phyloP scores from a whole-genome alignment of 768 basidiomycete species.

The Naganishia antarctica region DNA sequence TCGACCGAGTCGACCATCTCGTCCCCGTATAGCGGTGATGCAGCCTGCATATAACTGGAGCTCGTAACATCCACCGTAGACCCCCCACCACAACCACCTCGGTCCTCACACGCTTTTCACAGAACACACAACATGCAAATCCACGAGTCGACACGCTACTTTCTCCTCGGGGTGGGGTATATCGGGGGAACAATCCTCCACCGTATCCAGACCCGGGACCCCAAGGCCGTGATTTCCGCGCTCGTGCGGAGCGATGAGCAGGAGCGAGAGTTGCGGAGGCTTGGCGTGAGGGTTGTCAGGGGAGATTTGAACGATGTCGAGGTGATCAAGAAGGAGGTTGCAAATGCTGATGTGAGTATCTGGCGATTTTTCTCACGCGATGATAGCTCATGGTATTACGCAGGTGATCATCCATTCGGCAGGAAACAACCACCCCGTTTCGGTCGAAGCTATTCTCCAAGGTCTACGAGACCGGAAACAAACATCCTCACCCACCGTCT shows the following conservation, averaged over 20 bases:
- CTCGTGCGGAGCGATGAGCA: background rate
- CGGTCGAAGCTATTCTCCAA: background rate
- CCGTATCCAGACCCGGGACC: background rate
- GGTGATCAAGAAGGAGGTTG: background rate
- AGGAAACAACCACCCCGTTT: background rate
- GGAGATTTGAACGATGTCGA: background rate
- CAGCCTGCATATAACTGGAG: too few species aligned
- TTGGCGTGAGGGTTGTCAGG: background rate
- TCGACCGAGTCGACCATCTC: too few species aligned
- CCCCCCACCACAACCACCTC: too few species aligned
- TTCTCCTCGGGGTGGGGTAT: background rate
- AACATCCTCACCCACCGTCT: background rate
- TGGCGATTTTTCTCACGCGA: background rate
- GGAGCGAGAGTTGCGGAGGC: background rate
- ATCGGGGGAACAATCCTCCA: background rate
- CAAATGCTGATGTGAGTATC: background rate
- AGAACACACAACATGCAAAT: too few species aligned
- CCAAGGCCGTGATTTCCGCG: background rate
- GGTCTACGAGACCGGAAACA: background rate
- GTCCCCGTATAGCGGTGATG: too few species aligned
- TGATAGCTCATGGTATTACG: background rate
- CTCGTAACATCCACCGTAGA: too few species aligned
- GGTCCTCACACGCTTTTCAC: too few species aligned
- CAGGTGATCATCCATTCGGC: background rate
- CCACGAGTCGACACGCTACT: background rate